Conservation (phyloP, 495 filamentous ascomycete genomes). For the Entonaema liquescens region DNA sequence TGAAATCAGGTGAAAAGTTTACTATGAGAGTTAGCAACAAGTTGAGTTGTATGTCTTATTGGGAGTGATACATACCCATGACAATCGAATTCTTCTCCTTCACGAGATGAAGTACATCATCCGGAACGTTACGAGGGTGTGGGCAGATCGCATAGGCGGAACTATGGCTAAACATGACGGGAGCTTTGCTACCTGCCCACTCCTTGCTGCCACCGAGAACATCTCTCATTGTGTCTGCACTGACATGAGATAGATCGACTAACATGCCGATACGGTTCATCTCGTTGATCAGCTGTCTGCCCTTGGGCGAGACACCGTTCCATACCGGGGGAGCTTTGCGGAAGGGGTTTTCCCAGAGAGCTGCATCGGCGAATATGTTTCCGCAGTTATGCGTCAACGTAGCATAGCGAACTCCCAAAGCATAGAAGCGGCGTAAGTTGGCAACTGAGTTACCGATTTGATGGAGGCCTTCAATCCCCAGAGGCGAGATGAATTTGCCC, state of each 20-base stretch:
- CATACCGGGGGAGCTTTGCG: conserved; percentile 60
- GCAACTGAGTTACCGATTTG: conserved; percentile 90
- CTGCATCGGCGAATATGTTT: conserved; percentile 88
- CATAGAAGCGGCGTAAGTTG: conserved; percentile 76
- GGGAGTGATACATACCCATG: conserved; percentile 60
- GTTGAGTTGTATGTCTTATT: background rate
- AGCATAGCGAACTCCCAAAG: conserved; percentile 86
- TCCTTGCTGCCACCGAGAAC: conserved; percentile 61
- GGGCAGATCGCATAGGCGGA: conserved; percentile 72
- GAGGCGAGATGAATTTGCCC: conserved; percentile 68
- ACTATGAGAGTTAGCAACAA: conserved; percentile 35
- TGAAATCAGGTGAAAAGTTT: conserved; percentile 81
- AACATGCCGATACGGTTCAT: conserved; percentile 87
- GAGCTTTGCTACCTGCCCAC: conserved; percentile 66
- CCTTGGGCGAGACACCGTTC: conserved; percentile 73
- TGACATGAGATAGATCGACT: conserved; percentile 75
- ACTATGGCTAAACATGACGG: conserved; percentile 78
- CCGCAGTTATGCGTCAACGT: conserved; percentile 95
- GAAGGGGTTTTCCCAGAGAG: conserved; percentile 61
- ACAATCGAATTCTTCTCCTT: conserved; percentile 69
- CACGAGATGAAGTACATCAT: conserved; percentile 71
- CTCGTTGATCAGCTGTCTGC: conserved; percentile 71
- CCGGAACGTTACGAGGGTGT: conserved; percentile 76
- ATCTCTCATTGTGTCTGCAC: conserved; percentile 74
- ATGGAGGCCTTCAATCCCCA: conserved; percentile 92